Evolutionary conservation across 768 basidiomycete genomes (phyloP).

Genomic region (Inosperma sp.): DNA sequence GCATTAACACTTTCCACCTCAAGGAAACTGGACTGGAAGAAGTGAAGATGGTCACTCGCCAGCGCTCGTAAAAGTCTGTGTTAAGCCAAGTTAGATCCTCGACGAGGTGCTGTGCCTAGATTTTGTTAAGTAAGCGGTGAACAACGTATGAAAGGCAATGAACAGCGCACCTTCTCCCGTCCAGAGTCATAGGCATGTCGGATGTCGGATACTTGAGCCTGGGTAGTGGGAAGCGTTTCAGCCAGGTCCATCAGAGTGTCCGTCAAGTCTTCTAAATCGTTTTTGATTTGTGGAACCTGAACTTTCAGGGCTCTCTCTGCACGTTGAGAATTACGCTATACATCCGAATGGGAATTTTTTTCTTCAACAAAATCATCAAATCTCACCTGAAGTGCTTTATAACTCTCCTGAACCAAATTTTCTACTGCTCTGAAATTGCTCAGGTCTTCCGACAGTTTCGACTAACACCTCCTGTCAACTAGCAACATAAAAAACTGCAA

Average conservation of each 20-base stretch:
- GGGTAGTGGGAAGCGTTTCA: constrained; percentile 55
- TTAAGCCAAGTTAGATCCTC: constrained; percentile 69
- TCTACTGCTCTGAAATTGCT: constrained; percentile 75
- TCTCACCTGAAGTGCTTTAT: constrained; percentile 55
- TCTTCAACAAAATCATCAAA: background rate
- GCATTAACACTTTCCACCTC: constrained; percentile 64
- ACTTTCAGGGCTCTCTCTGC: constrained; percentile 53
- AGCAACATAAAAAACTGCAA: background rate
- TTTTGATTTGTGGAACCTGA: constrained; percentile 59
- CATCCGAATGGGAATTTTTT: no score
- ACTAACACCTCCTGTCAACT: constrained; percentile 33
- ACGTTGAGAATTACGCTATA: constrained; percentile 53
- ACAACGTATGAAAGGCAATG: constrained; percentile 2
- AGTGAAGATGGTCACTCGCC: constrained; percentile 71
- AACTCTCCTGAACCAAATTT: constrained; percentile 60
- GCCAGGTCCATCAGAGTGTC: constrained; percentile 54
- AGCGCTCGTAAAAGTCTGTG: constrained; percentile 72
- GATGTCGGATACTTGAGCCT: constrained; percentile 57
- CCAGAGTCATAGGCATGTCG: constrained; percentile 68
- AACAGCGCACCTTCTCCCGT: constrained; percentile 51
- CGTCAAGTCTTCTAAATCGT: constrained; percentile 58
- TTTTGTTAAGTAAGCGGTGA: background rate
- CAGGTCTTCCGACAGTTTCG: constrained; percentile 61
- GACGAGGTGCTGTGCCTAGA: constrained; percentile 62
- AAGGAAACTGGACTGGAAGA: constrained; percentile 66